Conservation (phyloP, 2,329 filamentous ascomycete genomes). For the Hypoxylon rubiginosum region DNA sequence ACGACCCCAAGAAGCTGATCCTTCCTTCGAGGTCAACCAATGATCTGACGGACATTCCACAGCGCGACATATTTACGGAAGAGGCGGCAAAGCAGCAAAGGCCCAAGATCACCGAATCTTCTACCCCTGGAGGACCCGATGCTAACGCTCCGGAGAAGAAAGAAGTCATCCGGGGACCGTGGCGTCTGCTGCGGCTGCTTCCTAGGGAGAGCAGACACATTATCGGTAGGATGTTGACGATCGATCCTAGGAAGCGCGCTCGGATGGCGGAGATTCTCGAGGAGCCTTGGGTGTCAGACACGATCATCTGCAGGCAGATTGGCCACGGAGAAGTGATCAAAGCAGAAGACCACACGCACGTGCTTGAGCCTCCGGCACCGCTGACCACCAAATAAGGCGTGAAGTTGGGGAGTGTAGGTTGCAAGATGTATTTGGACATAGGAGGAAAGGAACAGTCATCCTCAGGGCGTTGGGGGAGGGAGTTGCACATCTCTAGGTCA, state of each 20-base stretch:
- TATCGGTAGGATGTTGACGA: constrained; percentile 90
- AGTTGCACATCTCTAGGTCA: constrained; percentile 22
- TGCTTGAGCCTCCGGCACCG: constrained; percentile 78
- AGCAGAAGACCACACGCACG: constrained; percentile 84
- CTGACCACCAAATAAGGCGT: constrained; percentile 53
- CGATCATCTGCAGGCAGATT: constrained; percentile 85
- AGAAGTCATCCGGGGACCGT: constrained; percentile 91
- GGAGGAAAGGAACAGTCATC: constrained; percentile 31
- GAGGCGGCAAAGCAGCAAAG: constrained; percentile 53
- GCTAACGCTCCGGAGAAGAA: constrained; percentile 65
- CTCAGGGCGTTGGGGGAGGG: constrained; percentile 35
- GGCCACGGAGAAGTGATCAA: constrained; percentile 77
- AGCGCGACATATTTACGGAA: constrained; percentile 56
- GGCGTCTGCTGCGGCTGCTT: constrained; percentile 87
- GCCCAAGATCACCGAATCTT: constrained; percentile 40
- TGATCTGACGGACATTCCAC: constrained; percentile 57
- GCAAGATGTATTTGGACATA: constrained; percentile 24
- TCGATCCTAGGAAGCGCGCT: constrained; percentile 86
- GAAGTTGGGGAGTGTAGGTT: not conserved
- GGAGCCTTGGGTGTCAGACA: constrained; percentile 91
- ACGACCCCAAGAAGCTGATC: constrained; percentile 69
- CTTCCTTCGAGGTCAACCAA: constrained; percentile 61
- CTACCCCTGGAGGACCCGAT: constrained; percentile 50
- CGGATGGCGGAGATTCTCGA: constrained; percentile 87
- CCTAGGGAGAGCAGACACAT: constrained; percentile 92